Evolutionary conservation across 139 green algal genomes (phyloP), one percentile per base, ranked within the genome.

Genomic region (Tetraselmis chui): DNA sequence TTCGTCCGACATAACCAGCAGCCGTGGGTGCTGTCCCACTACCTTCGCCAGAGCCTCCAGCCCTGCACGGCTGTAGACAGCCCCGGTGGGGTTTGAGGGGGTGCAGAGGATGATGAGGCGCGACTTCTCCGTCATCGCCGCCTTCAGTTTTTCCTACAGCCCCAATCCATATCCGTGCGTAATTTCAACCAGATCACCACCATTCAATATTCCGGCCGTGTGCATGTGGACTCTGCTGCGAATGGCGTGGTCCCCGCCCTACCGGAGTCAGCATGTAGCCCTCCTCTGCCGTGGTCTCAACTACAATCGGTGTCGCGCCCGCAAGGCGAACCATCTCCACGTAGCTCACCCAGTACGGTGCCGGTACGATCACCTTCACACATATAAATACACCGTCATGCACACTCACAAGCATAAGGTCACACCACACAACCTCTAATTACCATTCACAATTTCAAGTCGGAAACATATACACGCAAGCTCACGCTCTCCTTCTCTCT

Each of bases 291-390:
- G 86, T 89, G 82, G 91, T 94, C 1, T 89, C 29, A 26, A 99
- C 18, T 1, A 99, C 82, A 26, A 98, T 93, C 28, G 94, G 90
- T 25, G 85, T 82, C 0, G 94, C 97, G 1, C 89, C 91, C 26
- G 94, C 93, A 79, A 99, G 83, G 2, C 81, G 79, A 0, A 92
- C 95, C 95, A 99, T 99, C 83, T 99, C 96, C 0, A 96, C 95
- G 87, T 99, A 99, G 75, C 87, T 95, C 79, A 97, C 93, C 97
- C 97, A 99, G 87, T 96, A 99, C 5, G 97, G 97, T 30, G 97
- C 93, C 0, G 97, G 97, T 75, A 99, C 96, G 78, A 98, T 84
- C 22, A 98, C 93, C 91, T 95, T n/a, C n/a, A n/a, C n/a, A n/a
- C 32, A 27, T 79, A 79, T 31, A 79, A 27, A 30, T 31, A 81